Base-by-base conservation (phyloP, 805 yeast genomes). In the Yarrowia divulgata region DNA sequence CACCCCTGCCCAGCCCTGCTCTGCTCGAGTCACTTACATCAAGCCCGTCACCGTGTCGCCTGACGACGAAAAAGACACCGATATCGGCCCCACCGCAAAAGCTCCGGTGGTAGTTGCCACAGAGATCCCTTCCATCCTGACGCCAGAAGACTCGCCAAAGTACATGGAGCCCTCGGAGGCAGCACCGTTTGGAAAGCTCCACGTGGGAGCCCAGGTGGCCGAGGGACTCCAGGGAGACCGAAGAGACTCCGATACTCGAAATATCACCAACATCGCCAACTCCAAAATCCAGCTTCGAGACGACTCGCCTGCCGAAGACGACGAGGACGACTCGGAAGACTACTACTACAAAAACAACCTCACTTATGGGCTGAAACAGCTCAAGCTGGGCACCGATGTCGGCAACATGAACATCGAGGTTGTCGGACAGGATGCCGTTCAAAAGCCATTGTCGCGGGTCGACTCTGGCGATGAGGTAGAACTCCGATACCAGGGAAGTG, bases 391-490 rank as follows among this genome's bases (percentile, higher is more conserved):
- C 39, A 63, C 68, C 39, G 68, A 63, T 32, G 66, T 60, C 39
- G 66, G 34, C 40, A 60, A 60, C 66, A 60, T 60, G 66, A 19
- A 45, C 52, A 39, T 63, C 16, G 57, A 49, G 23, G 57, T 63
- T 48, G 68, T 49, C 37, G 57, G 57, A 1, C 55, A 40, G 13
- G 68, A 63, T 12, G 34, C 66, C 7, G 68, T 48, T 9, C 39
- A 29, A 6, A 63, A 63, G 18, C 68, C 68, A 19, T 9, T 63
- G 57, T 63, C 75, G 69, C 75, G 77, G 18, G 77, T 73, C 23
- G 72, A 69, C 40, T 74, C 74, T 35, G 77, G 77, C 57, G 77
- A 75, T 29, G 74, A 75, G 69, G 72, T 75, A 14, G 77, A 74
- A 32, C 71, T 74, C 23, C 43, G 70, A 63, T 43, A 40, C 45